Base-by-base conservation (phyloP, 2,329 filamentous ascomycete species). In the Aspergillus nomiae region DNA sequence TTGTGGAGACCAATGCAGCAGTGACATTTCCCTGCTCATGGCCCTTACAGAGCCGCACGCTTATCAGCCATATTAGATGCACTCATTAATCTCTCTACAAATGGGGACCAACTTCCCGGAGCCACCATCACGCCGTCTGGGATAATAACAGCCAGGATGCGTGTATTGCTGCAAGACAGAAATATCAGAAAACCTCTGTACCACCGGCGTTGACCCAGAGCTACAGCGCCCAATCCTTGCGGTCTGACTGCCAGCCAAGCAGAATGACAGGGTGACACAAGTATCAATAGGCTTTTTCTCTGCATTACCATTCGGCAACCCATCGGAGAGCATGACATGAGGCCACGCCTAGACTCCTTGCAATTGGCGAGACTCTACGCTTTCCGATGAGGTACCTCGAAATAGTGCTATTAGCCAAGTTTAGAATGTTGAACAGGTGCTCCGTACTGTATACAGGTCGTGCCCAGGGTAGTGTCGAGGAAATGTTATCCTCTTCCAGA, bases 191-290 rank as follows among this genome's bases (percentile, higher is more conserved):
- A n/a, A 10, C 38, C 21, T 16, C n/a, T 12, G 12, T 36, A 19
- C 4, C 21, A 26, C 32, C 30, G 10, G 34, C 2, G n/a, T 7
- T 38, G 32, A 14, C 32, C 14, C 2, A 26, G 51, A 32, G 28
- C 34, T 36, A 38, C 34, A 38, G 26, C 14, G 30, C 32, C 30
- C 3, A 36, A 55, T 38, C 32, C 51, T 55, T 55, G 51, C 51
- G 26, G 4, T 53, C 16, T n/a, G 11, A 32, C 32, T 26, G 21
- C 24, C 46, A 30, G 32, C 32, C n/a, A 59, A 53, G 46, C 46
- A 41, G 16, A n/a, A 10, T 21, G 26, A 56, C 24, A 14, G 24
- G 14, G 64, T 64, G 32, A 59, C 51, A 64, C 64, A 60, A 58
- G 12, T 55, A 46, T 58, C 24, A 48, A 32, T 60, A 26, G 48